These are phyloP conservation scores for Serendipita vermifera DNA, from an alignment of 768 basidiomycete species.

Conservation along the genomic window DNA sequence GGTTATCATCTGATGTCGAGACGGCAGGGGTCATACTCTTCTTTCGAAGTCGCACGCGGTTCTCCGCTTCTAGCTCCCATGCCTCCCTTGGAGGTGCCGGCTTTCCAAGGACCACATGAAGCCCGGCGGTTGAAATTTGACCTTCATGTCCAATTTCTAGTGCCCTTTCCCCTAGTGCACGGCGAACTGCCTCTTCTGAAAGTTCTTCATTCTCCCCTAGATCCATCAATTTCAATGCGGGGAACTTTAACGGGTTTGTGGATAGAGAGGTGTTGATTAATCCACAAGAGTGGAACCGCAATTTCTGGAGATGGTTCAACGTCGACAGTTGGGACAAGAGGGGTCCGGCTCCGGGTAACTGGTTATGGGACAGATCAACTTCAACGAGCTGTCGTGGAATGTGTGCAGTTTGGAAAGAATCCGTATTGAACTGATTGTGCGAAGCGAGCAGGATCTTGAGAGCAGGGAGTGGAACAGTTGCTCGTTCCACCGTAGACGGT, in stretches of 20 bases:
- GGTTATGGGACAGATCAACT: constrained; percentile 54
- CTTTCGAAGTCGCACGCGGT: background rate
- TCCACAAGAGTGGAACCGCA: constrained; percentile 23
- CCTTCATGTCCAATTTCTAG: constrained; percentile 35
- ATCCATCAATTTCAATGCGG: constrained; percentile 44
- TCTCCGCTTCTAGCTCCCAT: constrained; percentile 69
- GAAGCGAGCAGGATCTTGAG: constrained; percentile 53
- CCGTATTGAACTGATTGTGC: constrained; percentile 48
- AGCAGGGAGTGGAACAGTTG: constrained; percentile 50
- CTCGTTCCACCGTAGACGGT: constrained; percentile 41
- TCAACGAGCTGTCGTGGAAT: constrained; percentile 45
- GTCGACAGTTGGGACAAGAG: constrained; percentile 37
- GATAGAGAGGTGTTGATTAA: constrained; percentile 45
- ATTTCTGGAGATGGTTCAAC: constrained; percentile 42
- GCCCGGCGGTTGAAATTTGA: constrained; percentile 38
- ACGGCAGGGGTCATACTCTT: constrained; percentile 18
- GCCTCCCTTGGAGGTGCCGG: constrained; percentile 47
- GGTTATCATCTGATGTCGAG: constrained; percentile 23
- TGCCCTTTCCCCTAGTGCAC: constrained; percentile 38
- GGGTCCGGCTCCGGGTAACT: constrained; percentile 34
- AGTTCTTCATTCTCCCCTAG: constrained; percentile 49
- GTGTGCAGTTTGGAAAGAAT: constrained; percentile 36
- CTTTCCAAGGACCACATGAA: constrained; percentile 55
- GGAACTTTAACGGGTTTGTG: constrained; percentile 33
- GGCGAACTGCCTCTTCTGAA: constrained; percentile 33